Evolutionary conservation across 2,329 filamentous ascomycete genomes (phyloP).

Genomic region (Arthrobotrys conoides): DNA sequence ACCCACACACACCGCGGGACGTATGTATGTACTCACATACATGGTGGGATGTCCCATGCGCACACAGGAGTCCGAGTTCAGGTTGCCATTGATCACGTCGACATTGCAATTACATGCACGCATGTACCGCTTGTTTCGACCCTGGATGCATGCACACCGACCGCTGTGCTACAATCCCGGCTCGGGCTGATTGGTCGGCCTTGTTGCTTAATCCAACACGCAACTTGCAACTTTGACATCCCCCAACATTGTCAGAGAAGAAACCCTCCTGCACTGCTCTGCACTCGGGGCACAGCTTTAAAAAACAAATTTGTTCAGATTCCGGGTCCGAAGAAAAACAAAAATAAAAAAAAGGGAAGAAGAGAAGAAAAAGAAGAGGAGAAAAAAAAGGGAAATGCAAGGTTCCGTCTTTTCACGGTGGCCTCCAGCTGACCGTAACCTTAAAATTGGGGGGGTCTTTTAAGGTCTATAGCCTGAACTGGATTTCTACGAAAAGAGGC

Average conservation of each 20-base stretch:
- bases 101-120: slow-evolving; percentile 29
- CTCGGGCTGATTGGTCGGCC: slow-evolving; percentile 37
- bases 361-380: slow-evolving; percentile 1
- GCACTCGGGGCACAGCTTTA: slow-evolving; percentile 35
- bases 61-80: slow-evolving; percentile 15
- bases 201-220: slow-evolving; percentile 35
- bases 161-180: slow-evolving; percentile 11
- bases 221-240: slow-evolving; percentile 21
- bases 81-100: slow-evolving; percentile 29
- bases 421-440: slow-evolving; percentile 37
- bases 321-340: neutral
- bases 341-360: slow-evolving; percentile 1
- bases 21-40: too few species aligned
- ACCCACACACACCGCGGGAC: slow-evolving; percentile 13
- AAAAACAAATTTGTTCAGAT: slow-evolving; percentile 19
- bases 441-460: slow-evolving; percentile 26
- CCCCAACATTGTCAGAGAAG: slow-evolving; percentile 30
- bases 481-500: too few species aligned
- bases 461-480: too few species aligned
- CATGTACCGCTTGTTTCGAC: slow-evolving; percentile 23
- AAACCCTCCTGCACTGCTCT: slow-evolving; percentile 24
- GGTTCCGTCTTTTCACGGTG: slow-evolving; percentile 34
- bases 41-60: slow-evolving; percentile 5
- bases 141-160: slow-evolving; percentile 13
- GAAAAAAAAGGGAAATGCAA: slow-evolving; percentile 7